These are phyloP conservation scores for Periconia sp. DNA, from an alignment of 2,329 filamentous ascomycete species.

Conservation along the genomic window DNA sequence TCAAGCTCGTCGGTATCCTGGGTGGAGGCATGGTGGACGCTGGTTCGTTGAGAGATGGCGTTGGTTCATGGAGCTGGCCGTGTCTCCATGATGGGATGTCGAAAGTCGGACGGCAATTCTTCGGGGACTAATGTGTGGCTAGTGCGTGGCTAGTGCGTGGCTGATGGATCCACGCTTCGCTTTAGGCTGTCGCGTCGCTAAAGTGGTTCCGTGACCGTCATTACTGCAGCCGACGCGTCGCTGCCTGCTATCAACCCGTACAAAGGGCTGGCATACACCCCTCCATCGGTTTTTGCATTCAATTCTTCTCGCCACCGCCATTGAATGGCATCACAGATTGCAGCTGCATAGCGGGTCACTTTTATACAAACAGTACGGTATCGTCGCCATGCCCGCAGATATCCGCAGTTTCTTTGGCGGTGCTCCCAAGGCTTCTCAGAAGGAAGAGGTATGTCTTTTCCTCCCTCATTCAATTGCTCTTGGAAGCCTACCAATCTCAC, in stretches of 20 bases:
- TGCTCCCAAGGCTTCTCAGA: constrained; percentile 62
- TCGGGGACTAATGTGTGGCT: neutral
- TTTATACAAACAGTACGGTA: neutral
- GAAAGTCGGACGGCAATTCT: neutral
- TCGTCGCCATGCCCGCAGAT: constrained; percentile 73
- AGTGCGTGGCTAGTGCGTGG: constrained; percentile 7
- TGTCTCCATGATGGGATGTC: neutral
- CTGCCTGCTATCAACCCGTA: neutral
- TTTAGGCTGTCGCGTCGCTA: constrained; percentile 12
- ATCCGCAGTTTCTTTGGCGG: constrained; percentile 90
- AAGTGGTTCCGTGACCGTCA: constrained; percentile 27
- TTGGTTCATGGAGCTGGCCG: constrained; percentile 9
- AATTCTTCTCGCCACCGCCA: neutral
- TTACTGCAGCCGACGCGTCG: neutral
- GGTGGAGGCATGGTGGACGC: constrained; percentile 43
- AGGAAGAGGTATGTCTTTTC: constrained; percentile 30
- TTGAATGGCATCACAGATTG: neutral
- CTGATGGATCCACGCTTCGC: constrained; percentile 4
- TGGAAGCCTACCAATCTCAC: too few relatives aligned
- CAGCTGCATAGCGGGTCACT: neutral
- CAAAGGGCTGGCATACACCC: neutral
- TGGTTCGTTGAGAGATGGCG: constrained; percentile 6
- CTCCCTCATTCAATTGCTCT: neutral
- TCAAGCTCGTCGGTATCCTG: constrained; percentile 37
- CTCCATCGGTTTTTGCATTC: neutral